Evolutionary conservation across 73 alveolate species (phyloP), one percentile per base, ranked within the genome.

Genomic region (Paramecium octaurelia): DNA sequence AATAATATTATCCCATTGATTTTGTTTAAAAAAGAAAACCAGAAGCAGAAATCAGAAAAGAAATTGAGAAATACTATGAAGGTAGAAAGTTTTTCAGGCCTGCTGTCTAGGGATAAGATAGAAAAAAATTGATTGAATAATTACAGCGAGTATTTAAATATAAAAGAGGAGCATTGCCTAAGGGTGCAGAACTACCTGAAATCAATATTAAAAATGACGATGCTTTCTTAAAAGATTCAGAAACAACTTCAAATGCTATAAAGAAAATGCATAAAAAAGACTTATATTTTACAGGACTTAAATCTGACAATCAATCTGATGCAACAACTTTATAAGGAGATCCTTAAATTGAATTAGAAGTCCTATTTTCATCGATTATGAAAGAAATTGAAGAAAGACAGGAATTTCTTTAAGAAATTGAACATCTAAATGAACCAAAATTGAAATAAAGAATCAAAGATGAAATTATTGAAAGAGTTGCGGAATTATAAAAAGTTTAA

Each of bases 381-480:
- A 90, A 92, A 59, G 97, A 94, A 75, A 94, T 94, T 9, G 97
- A 94, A 57, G 97, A 94, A 77, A 92, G 97, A 42, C 58, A 94
- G 46, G 94, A 94, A 70, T 88, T 92, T 50, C 69, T 94, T 9
- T 94, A 87, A 31, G 57, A 93, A 48, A 86, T 92, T 14, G 59
- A 92, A 38, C 85, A 77, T 40, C 77, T 94, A 0, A 86, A 86
- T 36, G 94, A 87, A 31, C 92, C 93, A 35, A 92, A 86, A 42
- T 73, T 94, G 23, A 89, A 94, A 38, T 44, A 57, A n/a, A 92
- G 92, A 77, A 73, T 93, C 4, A 94, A 94, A 86, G 92, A 92
- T 71, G 97, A 94, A 89, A 94, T 94, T 21, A 93, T 94, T 7
- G 97, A 94, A 40, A 92, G 97, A 60, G 95, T 94, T 6, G 96